Evolutionary conservation across 805 yeast species (phyloP).

Genomic region (Wickerhamomyces bovis): DNA sequence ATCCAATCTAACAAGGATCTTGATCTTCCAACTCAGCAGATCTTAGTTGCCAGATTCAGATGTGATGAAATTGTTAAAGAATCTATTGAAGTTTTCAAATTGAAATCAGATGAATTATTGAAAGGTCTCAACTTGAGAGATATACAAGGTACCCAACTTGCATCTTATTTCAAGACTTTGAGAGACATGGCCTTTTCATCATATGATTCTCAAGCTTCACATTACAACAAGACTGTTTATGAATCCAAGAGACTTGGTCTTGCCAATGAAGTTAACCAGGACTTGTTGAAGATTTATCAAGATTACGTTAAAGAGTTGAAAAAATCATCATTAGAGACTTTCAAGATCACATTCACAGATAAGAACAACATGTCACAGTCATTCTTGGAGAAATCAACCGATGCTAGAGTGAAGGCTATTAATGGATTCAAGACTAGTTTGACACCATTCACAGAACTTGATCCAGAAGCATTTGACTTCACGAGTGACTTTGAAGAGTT

Average conservation of each 20-base stretch:
- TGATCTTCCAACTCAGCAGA: conserved; percentile 95
- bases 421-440: conserved; percentile 13
- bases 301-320: conserved; percentile 34
- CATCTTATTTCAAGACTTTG: conserved; percentile 37
- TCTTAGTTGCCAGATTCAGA: conserved; percentile 86
- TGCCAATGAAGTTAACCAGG: conserved; percentile 39
- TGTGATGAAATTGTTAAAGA: conserved; percentile 79
- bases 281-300: conserved; percentile 39
- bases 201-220: conserved; percentile 70
- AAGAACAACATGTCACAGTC: conserved; percentile 25
- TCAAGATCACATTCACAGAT: conserved; percentile 23
- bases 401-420: conserved; percentile 24
- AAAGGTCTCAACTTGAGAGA: conserved; percentile 7
- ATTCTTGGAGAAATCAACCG: conserved; percentile 27
- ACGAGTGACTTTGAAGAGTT: conserved; percentile 30
- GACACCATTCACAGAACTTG: conserved; percentile 13
- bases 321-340: conserved; percentile 26
- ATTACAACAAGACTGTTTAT: conserved; percentile 66
- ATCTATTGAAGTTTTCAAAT: conserved; percentile 21
- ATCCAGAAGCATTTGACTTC: conserved; percentile 22
- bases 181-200: conserved; percentile 39
- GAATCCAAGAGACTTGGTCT: conserved; percentile 51
- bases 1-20: conserved; percentile 89
- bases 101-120: conserved; percentile 6
- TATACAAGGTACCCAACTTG: conserved; percentile 28